Evolutionary conservation across 2,329 filamentous ascomycete species (phyloP).

Genomic region (Neofusicoccum cordaticola): DNA sequence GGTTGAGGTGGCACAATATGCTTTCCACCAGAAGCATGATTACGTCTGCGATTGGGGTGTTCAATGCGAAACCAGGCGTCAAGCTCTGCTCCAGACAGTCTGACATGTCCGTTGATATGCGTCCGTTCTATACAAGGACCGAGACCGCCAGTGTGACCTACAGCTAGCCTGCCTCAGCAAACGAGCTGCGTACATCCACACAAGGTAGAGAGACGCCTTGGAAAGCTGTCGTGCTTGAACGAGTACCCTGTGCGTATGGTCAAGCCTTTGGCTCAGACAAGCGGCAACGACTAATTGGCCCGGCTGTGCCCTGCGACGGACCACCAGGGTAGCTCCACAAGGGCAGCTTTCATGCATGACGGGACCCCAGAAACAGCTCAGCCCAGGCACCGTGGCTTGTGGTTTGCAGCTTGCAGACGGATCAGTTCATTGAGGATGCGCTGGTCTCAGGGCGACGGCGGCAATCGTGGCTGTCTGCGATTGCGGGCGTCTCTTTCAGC

Average conservation of each 20-base stretch:
- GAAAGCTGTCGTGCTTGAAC: background rate
- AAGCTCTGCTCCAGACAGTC: background rate
- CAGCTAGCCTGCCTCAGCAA: no score
- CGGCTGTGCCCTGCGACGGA: background rate
- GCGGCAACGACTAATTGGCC: conserved; percentile 12
- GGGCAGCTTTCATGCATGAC: conserved; percentile 11
- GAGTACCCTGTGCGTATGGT: background rate
- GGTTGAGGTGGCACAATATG: background rate
- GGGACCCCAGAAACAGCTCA: conserved; percentile 14
- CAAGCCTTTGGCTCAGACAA: background rate
- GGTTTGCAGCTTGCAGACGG: conserved; percentile 2
- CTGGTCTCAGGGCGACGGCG: conserved; percentile 7
- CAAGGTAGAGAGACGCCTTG: background rate
- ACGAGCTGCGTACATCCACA: no score
- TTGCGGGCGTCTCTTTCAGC: conserved; percentile 6
- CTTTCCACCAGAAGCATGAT: no score
- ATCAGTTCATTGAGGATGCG: conserved; percentile 1
- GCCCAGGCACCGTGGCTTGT: conserved; percentile 13
- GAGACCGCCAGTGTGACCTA: no score
- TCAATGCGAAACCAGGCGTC: background rate
- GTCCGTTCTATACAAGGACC: no score
- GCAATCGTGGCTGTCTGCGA: conserved; percentile 5
- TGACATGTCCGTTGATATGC: background rate
- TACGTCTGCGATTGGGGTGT: background rate
- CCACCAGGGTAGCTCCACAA: conserved; percentile 11